Evolutionary conservation across 148 eudicot genomes (phyloP).

Genomic region (Diospyros lotus): DNA sequence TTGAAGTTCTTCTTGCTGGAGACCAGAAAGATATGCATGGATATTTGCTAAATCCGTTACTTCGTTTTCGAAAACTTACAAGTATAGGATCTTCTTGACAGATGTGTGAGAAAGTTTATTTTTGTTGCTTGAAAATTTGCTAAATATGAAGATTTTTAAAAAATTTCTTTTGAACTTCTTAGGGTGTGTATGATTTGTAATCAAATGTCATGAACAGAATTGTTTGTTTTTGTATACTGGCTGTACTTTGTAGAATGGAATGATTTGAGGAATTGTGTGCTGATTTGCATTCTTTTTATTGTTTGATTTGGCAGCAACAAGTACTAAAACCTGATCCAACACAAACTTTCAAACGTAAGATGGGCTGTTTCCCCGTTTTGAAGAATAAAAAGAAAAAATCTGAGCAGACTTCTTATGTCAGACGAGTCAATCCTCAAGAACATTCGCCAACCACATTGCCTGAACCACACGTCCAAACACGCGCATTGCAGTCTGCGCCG

Average conservation of each 20-base stretch:
- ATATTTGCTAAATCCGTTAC: too few species aligned
- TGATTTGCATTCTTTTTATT: conserved; percentile 7
- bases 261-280: not conserved
- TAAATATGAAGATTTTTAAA: too few species aligned
- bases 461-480: conserved; percentile 48
- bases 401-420: conserved; percentile 41
- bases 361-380: conserved; percentile 84
- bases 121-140: too few species aligned
- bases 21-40: too few species aligned
- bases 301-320: conserved; percentile 17
- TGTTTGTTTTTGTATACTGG: conserved; percentile 1
- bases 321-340: conserved; percentile 1
- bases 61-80: too few species aligned
- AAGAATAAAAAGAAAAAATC: conserved; percentile 79
- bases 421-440: conserved; percentile 65
- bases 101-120: not conserved
- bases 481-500: conserved; percentile 78
- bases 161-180: not conserved
- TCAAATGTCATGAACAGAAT: not conserved
- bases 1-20: too few species aligned
- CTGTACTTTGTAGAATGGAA: not conserved
- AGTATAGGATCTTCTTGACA: not conserved
- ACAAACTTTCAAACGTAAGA: conserved; percentile 29
- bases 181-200: not conserved
- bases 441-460: conserved; percentile 67